These are phyloP conservation scores for Saccharomyces mikatae DNA, from an alignment of 805 yeast species.

Conservation along the genomic window DNA sequence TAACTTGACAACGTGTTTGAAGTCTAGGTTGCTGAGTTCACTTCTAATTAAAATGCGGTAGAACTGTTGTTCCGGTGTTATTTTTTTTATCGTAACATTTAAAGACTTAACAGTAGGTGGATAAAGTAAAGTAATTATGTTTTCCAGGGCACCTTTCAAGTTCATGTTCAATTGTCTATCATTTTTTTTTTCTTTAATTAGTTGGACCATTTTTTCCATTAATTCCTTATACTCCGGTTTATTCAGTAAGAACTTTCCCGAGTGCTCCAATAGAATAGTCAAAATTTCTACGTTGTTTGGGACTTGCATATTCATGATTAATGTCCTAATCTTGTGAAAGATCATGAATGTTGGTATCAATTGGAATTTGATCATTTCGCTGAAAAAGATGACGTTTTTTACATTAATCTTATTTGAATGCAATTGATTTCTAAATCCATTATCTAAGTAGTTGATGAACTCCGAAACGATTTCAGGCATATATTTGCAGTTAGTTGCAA, in stretches of 20 bases:
- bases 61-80: conserved; percentile 41
- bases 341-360: conserved; percentile 62
- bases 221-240: conserved; percentile 47
- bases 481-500: conserved; percentile 47
- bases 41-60: conserved; percentile 42
- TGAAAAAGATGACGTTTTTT: conserved; percentile 52
- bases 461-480: conserved; percentile 47
- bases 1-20: conserved; percentile 30
- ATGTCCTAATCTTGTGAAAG: conserved; percentile 61
- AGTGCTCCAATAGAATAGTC: conserved; percentile 60
- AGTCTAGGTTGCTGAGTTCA: conserved; percentile 38
- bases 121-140: conserved; percentile 44
- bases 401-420: conserved; percentile 45
- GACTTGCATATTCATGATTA: conserved; percentile 44
- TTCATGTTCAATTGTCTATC: conserved; percentile 43
- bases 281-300: conserved; percentile 62
- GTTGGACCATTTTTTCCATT: conserved; percentile 55
- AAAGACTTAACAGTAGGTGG: conserved; percentile 43
- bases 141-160: conserved; percentile 51
- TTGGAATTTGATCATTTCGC: conserved; percentile 71
- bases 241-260: conserved; percentile 58
- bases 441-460: conserved; percentile 47
- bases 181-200: conserved; percentile 44
- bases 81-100: conserved; percentile 18
- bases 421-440: conserved; percentile 53